Base-by-base conservation (phyloP, 805 yeast species). In the Kodamaea leandrae region DNA sequence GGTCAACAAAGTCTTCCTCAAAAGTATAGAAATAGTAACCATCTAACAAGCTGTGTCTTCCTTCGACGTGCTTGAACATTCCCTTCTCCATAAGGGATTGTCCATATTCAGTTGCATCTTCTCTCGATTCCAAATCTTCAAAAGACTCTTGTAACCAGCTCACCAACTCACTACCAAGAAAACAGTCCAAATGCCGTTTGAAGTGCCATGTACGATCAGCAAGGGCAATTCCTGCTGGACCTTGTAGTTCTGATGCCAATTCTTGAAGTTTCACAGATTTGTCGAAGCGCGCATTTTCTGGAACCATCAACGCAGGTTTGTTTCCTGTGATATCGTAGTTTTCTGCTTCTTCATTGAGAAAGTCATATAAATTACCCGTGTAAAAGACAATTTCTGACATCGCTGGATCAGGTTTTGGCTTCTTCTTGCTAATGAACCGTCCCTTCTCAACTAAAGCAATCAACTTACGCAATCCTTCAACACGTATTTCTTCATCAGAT, bases 141-240 rank as follows among this genome's bases (percentile, higher is more conserved):
- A 89, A 84, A 44, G 80, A 78, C 46, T 85, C 84, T 21, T 85
- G 68, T 41, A 91, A 58, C 97, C 98, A 91, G 23, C 79, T 77
- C 0, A 89, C 96, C 46, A 88, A 68, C 39, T 88, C 96, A 47
- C 82, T 78, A 0, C 98, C 98, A 17, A 87, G 59, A 55, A 91
- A 88, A 61, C 95, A 85, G 47, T 83, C 77, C 19, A 73, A 69
- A 56, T 87, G 95, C 3, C 77, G 66, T 47, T 80, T 81, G 78
- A 90, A 80, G 60, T 91, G 98, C 99, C 99, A 91, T 24, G 82
- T 76, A 50, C 97, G 71, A 52, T 88, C 96, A 1, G 77, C 80
- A 26, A 93, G 68, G 15, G 70, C 72, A 6, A 91, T 63, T 1
- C 75, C 75, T 6, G 89, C 90, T 34, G 73, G 70, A 4, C 83